Evolutionary conservation across 768 basidiomycete genomes (phyloP).

Genomic region (Psilocybe azurescens): DNA sequence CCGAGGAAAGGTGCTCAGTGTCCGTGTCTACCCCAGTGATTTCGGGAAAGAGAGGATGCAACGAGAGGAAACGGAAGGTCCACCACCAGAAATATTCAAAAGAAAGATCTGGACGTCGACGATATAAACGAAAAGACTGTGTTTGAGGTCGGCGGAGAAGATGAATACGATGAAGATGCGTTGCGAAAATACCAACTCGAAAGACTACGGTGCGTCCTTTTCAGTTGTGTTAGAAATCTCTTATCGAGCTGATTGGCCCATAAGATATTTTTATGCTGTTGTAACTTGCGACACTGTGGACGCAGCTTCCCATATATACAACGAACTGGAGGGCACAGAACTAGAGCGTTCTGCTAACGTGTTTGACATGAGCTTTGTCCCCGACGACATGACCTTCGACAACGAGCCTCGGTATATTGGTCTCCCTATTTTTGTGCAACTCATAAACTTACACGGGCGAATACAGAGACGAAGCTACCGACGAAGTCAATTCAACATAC

Average conservation of each 20-base stretch:
- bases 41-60: constrained; percentile 91
- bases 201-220: constrained; percentile 72
- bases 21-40: constrained; percentile 90
- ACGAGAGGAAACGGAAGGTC: constrained; percentile 89
- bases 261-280: constrained; percentile 94
- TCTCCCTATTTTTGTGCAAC: not conserved
- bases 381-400: constrained; percentile 87
- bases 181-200: constrained; percentile 92
- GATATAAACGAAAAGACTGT: constrained; percentile 70
- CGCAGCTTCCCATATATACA: constrained; percentile 79
- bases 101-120: constrained; percentile 47
- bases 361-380: constrained; percentile 93
- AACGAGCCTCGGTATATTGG: constrained; percentile 69
- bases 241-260: not conserved
- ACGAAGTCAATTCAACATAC: constrained; percentile 61
- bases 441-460: no score
- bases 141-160: constrained; percentile 68
- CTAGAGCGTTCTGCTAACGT: constrained; percentile 96
- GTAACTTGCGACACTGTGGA: constrained; percentile 83
- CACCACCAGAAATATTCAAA: constrained; percentile 85
- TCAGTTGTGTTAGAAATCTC: no score
- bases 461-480: constrained; percentile 86
- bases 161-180: constrained; percentile 88
- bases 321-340: constrained; percentile 93
- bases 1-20: constrained; percentile 73